A percentile compares a stretch with the other conserved stretches of the same genome.
Evolutionary conservation across 306 rosid species (phyloP).

Genomic region (Corylus americana): DNA sequence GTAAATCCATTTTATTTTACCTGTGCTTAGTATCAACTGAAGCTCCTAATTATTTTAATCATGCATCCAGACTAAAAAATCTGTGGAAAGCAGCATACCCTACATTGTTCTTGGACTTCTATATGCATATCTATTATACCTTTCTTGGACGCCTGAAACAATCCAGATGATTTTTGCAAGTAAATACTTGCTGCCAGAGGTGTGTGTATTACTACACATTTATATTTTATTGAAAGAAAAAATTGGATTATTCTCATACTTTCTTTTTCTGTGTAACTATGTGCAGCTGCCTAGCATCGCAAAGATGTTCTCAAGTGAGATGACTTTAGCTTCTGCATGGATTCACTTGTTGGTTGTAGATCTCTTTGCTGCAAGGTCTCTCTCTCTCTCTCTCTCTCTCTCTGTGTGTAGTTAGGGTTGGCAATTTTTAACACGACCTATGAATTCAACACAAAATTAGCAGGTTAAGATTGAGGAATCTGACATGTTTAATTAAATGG

Average conservation of each 20-base stretch:
- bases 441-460: no score
- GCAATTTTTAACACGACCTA: no score
- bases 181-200: constrained; percentile 94
- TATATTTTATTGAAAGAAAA: not conserved
- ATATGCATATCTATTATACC: constrained; percentile 78
- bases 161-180: constrained; percentile 64
- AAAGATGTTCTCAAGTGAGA: constrained; percentile 85
- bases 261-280: constrained; percentile 9
- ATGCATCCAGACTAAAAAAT: constrained; percentile 64
- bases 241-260: not conserved
- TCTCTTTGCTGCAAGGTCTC: constrained; percentile 94
- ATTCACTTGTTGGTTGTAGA: constrained; percentile 86
- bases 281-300: constrained; percentile 78
- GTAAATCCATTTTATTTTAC: not conserved
- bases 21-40: not conserved
- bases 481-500: no score
- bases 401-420: not conserved
- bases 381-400: constrained; percentile 13
- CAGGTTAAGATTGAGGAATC: no score
- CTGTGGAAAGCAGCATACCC: constrained; percentile 73
- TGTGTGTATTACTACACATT: constrained; percentile 37
- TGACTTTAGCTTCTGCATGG: constrained; percentile 98
- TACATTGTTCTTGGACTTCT: constrained; percentile 73
- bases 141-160: constrained; percentile 95
- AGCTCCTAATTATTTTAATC: constrained; percentile 26